These are phyloP conservation scores for Trametes meyenii DNA, from an alignment of 768 basidiomycete species.

Conservation along the genomic window DNA sequence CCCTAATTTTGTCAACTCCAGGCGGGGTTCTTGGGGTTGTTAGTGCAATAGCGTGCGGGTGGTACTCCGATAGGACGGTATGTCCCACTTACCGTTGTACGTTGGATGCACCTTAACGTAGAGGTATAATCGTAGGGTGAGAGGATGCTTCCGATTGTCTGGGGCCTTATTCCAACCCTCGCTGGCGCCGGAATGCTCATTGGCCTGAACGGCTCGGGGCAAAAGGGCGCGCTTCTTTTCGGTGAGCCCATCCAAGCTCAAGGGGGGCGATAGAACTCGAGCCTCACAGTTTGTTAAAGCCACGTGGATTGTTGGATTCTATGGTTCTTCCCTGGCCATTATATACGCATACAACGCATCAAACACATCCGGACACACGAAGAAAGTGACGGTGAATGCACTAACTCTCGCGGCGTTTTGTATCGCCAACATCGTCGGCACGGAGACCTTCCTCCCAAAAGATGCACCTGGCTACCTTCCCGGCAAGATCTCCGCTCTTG, in stretches of 20 bases:
- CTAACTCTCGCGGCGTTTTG: conserved; percentile 60
- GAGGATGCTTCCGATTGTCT: conserved; percentile 63
- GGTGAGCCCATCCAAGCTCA: conserved; percentile 38
- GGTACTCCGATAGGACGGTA: conserved; percentile 68
- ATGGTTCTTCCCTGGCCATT: conserved; percentile 59
- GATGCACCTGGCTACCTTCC: conserved; percentile 66
- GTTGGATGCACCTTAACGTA: no score
- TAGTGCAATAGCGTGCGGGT: conserved; percentile 57
- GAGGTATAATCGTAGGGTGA: conserved; percentile 43
- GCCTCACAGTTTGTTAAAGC: conserved; percentile 35
- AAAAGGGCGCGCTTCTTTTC: conserved; percentile 59
- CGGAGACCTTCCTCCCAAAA: conserved; percentile 63
- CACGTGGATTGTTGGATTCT: conserved; percentile 55
- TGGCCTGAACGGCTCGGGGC: conserved; percentile 49
- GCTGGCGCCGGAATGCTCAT: conserved; percentile 50
- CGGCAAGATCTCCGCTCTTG: conserved; percentile 67
- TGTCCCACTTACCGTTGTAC: neutral
- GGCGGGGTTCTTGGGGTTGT: conserved; percentile 51
- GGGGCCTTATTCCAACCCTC: conserved; percentile 61
- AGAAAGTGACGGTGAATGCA: conserved; percentile 67
- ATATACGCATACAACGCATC: conserved; percentile 71
- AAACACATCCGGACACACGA: conserved; percentile 67
- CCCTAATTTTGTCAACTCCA: conserved; percentile 62
- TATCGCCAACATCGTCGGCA: conserved; percentile 64
- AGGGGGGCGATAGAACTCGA: neutral